Evolutionary conservation across 2,329 filamentous ascomycete species (phyloP).

Genomic region (Chrysosporium keratinophilum): DNA sequence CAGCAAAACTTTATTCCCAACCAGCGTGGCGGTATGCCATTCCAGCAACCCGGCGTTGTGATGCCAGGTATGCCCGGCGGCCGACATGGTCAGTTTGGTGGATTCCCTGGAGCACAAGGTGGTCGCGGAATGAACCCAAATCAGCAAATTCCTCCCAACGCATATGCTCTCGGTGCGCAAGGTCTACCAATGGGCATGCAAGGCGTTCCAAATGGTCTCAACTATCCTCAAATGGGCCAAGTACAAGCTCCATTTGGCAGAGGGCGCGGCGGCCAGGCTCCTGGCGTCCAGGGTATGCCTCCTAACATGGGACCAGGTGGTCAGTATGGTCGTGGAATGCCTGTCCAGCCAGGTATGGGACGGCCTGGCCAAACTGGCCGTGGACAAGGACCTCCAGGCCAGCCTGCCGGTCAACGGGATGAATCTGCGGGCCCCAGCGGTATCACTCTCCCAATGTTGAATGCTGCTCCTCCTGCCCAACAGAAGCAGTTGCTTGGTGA

Average conservation of each 20-base stretch:
- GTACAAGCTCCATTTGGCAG: constrained; percentile 62
- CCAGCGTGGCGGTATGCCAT: constrained; percentile 52
- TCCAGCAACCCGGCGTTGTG: constrained; percentile 44
- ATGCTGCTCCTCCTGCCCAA: constrained; percentile 52
- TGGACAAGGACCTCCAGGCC: constrained; percentile 28
- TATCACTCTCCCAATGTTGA: constrained; percentile 44
- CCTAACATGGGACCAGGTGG: constrained; percentile 41
- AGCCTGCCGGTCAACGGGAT: constrained; percentile 28
- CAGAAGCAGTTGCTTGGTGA: constrained; percentile 99
- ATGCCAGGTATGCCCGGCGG: constrained; percentile 65
- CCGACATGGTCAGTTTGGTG: constrained; percentile 74
- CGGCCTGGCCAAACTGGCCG: constrained; percentile 35
- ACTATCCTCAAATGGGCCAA: constrained; percentile 68
- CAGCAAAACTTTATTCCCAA: constrained; percentile 46
- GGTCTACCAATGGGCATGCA: constrained; percentile 51
- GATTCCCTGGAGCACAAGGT: constrained; percentile 71
- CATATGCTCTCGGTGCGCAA: constrained; percentile 71
- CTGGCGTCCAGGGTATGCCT: constrained; percentile 61
- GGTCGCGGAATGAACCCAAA: constrained; percentile 73
- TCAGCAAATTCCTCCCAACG: constrained; percentile 77
- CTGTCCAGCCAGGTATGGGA: constrained; percentile 31
- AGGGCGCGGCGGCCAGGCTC: constrained; percentile 60
- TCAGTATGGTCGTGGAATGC: constrained; percentile 38
- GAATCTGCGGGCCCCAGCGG: constrained; percentile 31
- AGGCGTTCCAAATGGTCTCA: constrained; percentile 63